A percentile compares a stretch with the other conserved stretches of the same genome.
Conservation (phyloP, 805 yeast species). For the Barnettozyma vustinii region DNA sequence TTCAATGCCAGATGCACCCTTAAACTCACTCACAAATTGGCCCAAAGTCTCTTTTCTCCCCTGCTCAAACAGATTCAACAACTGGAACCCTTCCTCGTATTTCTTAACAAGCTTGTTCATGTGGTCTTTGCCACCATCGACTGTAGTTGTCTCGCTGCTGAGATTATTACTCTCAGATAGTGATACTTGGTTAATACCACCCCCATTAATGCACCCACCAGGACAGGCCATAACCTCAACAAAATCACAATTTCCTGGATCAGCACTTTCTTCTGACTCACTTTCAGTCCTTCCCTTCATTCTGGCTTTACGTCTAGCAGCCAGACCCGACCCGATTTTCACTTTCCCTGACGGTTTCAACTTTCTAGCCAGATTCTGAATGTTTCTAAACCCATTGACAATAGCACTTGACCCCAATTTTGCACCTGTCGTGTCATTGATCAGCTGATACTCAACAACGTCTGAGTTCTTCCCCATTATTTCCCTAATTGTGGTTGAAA, state of each 20-base stretch:
- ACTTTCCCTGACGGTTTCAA: constrained; percentile 32
- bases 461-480: constrained; percentile 69
- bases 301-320: constrained; percentile 22
- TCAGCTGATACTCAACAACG: constrained; percentile 59
- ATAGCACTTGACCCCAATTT: constrained; percentile 55
- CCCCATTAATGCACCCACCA: constrained; percentile 95
- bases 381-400: constrained; percentile 89
- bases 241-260: constrained; percentile 66
- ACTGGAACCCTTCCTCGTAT: constrained; percentile 27
- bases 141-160: constrained; percentile 4
- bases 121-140: constrained; percentile 23
- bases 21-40: constrained; percentile 33
- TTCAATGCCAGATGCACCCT: constrained; percentile 27
- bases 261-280: constrained; percentile 33
- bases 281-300: constrained; percentile 1
- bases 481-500: constrained; percentile 27
- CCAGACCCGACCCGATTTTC: constrained; percentile 23
- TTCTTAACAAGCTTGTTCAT: constrained; percentile 27
- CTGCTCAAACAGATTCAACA: constrained; percentile 26
- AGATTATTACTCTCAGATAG: constrained; percentile 2
- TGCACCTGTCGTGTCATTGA: constrained; percentile 29
- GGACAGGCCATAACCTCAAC: constrained; percentile 99
- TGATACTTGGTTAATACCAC: constrained; percentile 55
- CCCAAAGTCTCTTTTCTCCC: constrained; percentile 8
- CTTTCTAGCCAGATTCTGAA: constrained; percentile 87